Conservation (phyloP, 2,329 filamentous ascomycete genomes). For the Berkeleyomyces rouxiae region DNA sequence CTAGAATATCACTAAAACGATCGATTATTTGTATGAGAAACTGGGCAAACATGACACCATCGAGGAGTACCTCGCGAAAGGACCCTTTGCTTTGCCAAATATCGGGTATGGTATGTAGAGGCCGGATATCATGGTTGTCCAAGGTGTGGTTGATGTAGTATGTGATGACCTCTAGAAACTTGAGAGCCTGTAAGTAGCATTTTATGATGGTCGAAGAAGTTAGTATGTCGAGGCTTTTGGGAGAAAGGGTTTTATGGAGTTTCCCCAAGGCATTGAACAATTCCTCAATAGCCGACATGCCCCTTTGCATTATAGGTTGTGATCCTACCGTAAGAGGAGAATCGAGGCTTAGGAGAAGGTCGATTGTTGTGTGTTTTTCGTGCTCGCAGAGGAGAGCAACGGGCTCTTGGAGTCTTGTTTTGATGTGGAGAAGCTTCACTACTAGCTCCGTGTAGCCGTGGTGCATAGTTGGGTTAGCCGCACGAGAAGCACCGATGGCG, state of each 20-base stretch:
- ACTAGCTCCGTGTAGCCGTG: neutral
- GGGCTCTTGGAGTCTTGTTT: constrained; percentile 13
- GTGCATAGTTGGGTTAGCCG: neutral
- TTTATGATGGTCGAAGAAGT: constrained; percentile 20
- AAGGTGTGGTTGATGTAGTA: constrained; percentile 15
- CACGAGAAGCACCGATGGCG: neutral
- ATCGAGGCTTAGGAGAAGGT: constrained; percentile 10
- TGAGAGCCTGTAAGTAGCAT: constrained; percentile 19
- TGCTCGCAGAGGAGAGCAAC: constrained; percentile 2
- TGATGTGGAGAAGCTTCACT: neutral
- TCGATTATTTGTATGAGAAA: constrained; percentile 17
- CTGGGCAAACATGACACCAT: constrained; percentile 19
- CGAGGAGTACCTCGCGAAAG: constrained; percentile 17
- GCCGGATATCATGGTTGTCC: constrained; percentile 13
- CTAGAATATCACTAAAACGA: constrained; percentile 19
- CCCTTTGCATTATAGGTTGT: constrained; percentile 15
- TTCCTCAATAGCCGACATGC: constrained; percentile 17
- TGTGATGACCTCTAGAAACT: constrained; percentile 17
- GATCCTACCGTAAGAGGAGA: constrained; percentile 14
- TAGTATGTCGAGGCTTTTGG: constrained; percentile 16
- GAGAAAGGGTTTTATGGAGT: neutral
- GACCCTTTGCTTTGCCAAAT: constrained; percentile 18
- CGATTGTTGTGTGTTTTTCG: constrained; percentile 10
- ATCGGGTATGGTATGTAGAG: constrained; percentile 13
- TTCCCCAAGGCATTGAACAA: constrained; percentile 12